Conservation (phyloP, 2,329 filamentous ascomycete genomes). For the Leptographium galeiforme region DNA sequence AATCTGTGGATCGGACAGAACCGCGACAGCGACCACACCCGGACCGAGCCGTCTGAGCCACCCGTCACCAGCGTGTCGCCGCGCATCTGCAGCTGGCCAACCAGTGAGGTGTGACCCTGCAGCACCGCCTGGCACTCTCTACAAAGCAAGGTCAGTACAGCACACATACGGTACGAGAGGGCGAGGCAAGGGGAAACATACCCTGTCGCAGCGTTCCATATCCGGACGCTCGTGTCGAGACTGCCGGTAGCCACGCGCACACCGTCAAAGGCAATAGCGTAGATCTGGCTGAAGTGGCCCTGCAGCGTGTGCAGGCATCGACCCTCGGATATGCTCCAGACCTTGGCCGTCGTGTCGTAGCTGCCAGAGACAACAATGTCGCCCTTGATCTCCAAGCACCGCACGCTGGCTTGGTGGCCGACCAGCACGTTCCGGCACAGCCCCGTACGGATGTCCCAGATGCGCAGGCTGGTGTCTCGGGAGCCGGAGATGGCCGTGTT, state of each 20-base stretch:
- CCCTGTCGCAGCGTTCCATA: slow-evolving; percentile 89
- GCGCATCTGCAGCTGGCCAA: slow-evolving; percentile 92
- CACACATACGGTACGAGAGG: neutral
- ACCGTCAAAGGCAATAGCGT: slow-evolving; percentile 95
- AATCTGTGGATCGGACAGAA: slow-evolving; percentile 88
- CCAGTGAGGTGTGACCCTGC: slow-evolving; percentile 91
- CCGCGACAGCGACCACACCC: slow-evolving; percentile 87
- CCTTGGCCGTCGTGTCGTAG: slow-evolving; percentile 91
- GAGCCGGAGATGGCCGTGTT: slow-evolving; percentile 95
- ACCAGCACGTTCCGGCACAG: slow-evolving; percentile 84
- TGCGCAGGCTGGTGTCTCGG: slow-evolving; percentile 80
- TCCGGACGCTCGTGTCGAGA: slow-evolving; percentile 88
- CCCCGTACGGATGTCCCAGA: slow-evolving; percentile 87
- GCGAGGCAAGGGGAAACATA: slow-evolving; percentile 25
- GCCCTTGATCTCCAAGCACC: slow-evolving; percentile 89
- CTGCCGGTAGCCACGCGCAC: slow-evolving; percentile 88
- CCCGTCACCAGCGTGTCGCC: slow-evolving; percentile 91
- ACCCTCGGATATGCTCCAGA: slow-evolving; percentile 96
- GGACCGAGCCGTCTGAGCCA: slow-evolving; percentile 87
- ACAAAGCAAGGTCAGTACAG: neutral
- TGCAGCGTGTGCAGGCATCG: slow-evolving; percentile 79
- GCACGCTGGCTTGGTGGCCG: slow-evolving; percentile 88
- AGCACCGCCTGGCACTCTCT: slow-evolving; percentile 77
- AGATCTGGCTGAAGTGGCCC: slow-evolving; percentile 97
- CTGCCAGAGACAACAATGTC: slow-evolving; percentile 96